Evolutionary conservation across 768 basidiomycete genomes (phyloP), one percentile per base, ranked within the genome.

Genomic region (Kwoniella europaea): DNA sequence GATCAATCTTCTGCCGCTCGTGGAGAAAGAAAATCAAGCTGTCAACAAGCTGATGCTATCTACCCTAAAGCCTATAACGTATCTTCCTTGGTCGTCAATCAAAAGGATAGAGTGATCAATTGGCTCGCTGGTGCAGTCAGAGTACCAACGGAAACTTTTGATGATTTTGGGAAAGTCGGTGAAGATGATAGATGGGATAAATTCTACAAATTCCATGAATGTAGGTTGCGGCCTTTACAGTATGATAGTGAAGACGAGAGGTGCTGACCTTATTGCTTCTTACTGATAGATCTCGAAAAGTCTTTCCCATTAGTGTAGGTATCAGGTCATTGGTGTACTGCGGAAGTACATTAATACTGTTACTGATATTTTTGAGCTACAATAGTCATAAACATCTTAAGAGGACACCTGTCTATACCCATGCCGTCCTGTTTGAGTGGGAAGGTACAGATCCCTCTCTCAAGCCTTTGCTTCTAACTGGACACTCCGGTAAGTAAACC

Each of bases 371-470:
- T 16, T 44, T 20, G 9, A 12, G 3, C 18, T 53, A 16, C 52
- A 7, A 22, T 74, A 91, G 90, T 7, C 89, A 91, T 80, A 62
- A 85, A 16, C 86, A 82, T 10, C 85, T 92, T 53, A 77, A 85
- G 29, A 84, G 90, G 64, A 89, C 88, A 9, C 90, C 89, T 75
- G 88, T 93, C 74, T 91, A 91, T 79, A 91, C 89, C 0, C 90
- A 90, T 74, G 91, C 88, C 0, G 85, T 92, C n/a, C 80, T 92
- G 13, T 91, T 88, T 79, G 87, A 88, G 54, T 93, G 91, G 91
- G 84, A 86, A 58, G 92, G 91, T 2, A 85, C 87, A 2, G 86
- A 91, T 74, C 67, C 78, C 12, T 83, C 85, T 0, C 84, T 91
- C 9, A 90, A 91, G 79, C 92, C 92, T 0, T 74, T 92, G 18